These are phyloP conservation scores for Alternaria alternata DNA, from an alignment of 2,329 filamentous ascomycete genomes.

Conservation along the genomic window DNA sequence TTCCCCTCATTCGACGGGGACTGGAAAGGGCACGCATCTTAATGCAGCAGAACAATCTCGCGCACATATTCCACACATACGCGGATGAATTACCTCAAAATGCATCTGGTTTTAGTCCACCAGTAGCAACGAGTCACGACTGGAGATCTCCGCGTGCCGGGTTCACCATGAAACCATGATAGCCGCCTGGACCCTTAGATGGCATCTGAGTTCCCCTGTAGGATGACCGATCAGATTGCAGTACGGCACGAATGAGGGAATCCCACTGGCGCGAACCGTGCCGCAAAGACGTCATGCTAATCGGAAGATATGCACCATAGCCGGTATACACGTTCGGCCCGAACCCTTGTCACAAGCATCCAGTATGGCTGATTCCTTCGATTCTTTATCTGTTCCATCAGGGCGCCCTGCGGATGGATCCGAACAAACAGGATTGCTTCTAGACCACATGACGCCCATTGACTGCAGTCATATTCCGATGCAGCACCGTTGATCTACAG, in stretches of 20 bases:
- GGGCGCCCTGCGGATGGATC: conserved; percentile 4
- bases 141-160: conserved; percentile 4
- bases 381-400: not conserved
- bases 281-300: not conserved
- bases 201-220: not conserved
- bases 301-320: not conserved
- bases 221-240: not conserved
- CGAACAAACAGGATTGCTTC: not conserved
- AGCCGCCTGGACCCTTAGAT: not conserved
- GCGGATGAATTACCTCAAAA: conserved; percentile 13
- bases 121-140: conserved; percentile 8
- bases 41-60: conserved; percentile 30
- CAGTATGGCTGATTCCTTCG: not conserved
- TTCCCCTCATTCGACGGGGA: conserved; percentile 28
- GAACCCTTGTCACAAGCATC: not conserved
- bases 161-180: conserved; percentile 3
- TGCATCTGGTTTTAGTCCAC: conserved; percentile 8
- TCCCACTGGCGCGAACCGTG: not conserved
- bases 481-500: not conserved
- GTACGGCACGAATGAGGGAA: not conserved
- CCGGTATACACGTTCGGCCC: not conserved
- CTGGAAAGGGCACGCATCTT: conserved; percentile 30
- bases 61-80: conserved; percentile 20
- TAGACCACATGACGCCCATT: not conserved
- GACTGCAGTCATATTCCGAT: not conserved